These are phyloP conservation scores for Claviceps purpurea DNA, from an alignment of 2,329 filamentous ascomycete species.

Conservation along the genomic window DNA sequence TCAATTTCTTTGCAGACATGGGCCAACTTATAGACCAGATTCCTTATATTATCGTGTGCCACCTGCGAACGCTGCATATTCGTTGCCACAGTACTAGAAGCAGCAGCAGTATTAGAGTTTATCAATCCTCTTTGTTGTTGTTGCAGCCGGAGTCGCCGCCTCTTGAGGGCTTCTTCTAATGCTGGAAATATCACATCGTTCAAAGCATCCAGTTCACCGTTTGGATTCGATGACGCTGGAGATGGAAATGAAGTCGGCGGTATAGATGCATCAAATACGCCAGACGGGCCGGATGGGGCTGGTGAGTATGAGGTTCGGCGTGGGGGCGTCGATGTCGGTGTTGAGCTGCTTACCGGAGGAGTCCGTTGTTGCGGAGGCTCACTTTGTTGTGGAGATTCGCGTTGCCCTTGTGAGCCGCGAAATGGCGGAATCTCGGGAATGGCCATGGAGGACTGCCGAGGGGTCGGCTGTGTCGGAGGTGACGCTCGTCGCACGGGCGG, in stretches of 20 bases:
- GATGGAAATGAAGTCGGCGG: constrained; percentile 40
- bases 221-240: constrained; percentile 41
- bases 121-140: constrained; percentile 30
- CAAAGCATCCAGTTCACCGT: constrained; percentile 68
- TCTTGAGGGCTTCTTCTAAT: constrained; percentile 76
- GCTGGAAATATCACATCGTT: constrained; percentile 89
- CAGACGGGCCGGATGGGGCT: constrained; percentile 9
- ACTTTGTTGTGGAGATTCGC: constrained; percentile 17
- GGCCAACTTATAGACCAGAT: constrained; percentile 69
- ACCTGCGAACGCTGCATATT: constrained; percentile 55
- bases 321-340: constrained; percentile 11
- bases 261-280: constrained; percentile 13
- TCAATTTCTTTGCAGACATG: constrained; percentile 84
- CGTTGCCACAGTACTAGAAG: constrained; percentile 34
- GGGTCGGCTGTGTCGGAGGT: constrained; percentile 11
- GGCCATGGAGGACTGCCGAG: constrained; percentile 27
- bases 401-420: constrained; percentile 24
- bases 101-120: constrained; percentile 3
- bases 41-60: constrained; percentile 70
- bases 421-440: constrained; percentile 44
- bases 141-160: constrained; percentile 53
- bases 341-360: neutral
- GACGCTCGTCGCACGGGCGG: constrained; percentile 7
- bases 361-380: constrained; percentile 11
- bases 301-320: constrained; percentile 16